Percentiles rank a stretch among this genome's conserved stretches.
phyloP scores from a whole-genome alignment of 345 rosid genomes.

The Eucalyptus regnans region DNA sequence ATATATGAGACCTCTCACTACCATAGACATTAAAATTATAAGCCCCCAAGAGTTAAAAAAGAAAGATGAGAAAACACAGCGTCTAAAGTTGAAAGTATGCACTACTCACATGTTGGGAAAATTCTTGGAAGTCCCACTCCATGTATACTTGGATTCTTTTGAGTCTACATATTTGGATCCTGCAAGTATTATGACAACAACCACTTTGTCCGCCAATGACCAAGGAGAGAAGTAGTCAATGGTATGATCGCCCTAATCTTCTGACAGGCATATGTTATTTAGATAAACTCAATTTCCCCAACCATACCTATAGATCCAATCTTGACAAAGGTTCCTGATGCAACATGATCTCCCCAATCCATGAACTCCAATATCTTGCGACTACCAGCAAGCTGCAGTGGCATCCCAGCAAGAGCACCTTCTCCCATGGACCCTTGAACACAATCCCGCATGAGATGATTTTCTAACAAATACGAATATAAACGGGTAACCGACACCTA shows the following conservation, averaged over 20 bases:
- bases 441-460: conserved; percentile 44
- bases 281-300: too few relatives aligned
- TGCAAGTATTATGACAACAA: not conserved
- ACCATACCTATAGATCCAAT: conserved; percentile 67
- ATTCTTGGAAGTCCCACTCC: not conserved
- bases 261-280: not conserved
- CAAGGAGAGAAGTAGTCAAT: not conserved
- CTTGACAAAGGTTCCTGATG: conserved; percentile 65
- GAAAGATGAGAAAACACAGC: not conserved
- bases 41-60: not conserved
- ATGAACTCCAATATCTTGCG: conserved; percentile 81
- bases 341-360: conserved; percentile 92
- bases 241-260: not conserved
- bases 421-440: conserved; percentile 97
- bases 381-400: conserved; percentile 82
- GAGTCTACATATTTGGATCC: not conserved
- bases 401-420: conserved; percentile 97
- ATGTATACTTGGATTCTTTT: not conserved
- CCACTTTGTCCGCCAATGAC: not conserved
- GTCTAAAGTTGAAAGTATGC: not conserved
- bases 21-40: not conserved
- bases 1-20: not conserved
- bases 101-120: not conserved
- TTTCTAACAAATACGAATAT: not conserved
- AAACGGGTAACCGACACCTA: not conserved